A percentile compares a stretch with the other conserved stretches of the same genome.
phyloP scores from a whole-genome alignment of 306 rosid genomes.

The Rubus parviflorus region DNA sequence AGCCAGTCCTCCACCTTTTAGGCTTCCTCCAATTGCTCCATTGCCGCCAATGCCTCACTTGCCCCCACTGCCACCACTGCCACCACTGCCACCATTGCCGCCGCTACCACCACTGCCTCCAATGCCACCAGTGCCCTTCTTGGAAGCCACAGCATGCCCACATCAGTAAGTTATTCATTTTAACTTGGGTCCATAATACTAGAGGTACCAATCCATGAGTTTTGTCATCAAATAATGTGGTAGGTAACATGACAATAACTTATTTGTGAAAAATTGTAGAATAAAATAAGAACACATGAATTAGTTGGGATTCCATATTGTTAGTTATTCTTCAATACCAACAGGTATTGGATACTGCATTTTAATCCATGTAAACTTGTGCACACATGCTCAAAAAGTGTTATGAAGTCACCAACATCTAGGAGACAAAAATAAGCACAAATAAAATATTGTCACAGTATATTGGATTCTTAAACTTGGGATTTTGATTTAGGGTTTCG shows the following conservation, averaged over 20 bases:
- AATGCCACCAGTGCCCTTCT: conserved; percentile 50
- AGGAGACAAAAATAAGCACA: no score
- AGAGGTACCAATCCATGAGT: not conserved
- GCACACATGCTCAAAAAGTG: no score
- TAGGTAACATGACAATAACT: not conserved
- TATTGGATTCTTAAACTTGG: no score
- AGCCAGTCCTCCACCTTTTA: conserved; percentile 29
- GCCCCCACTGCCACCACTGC: conserved; percentile 39
- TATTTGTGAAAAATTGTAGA: not conserved
- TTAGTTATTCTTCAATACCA: not conserved
- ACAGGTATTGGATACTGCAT: not conserved
- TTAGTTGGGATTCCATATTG: no score
- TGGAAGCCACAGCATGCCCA: conserved; percentile 73
- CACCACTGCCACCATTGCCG: conserved; percentile 49
- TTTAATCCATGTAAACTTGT: no score
- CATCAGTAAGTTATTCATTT: conserved; percentile 50
- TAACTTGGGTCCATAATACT: not conserved
- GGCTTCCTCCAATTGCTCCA: conserved; percentile 41
- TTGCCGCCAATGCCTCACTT: conserved; percentile 19
- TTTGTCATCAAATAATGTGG: not conserved
- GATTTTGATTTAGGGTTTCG: no score
- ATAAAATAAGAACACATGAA: not conserved
- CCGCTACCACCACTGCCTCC: conserved; percentile 31
- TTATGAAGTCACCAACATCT: no score
- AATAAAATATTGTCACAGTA: no score